Percentiles rank a stretch among this genome's conserved stretches.
These are phyloP conservation scores for Yarrowia galli DNA, from an alignment of 1,139 yeast genomes.

Conservation along the genomic window DNA sequence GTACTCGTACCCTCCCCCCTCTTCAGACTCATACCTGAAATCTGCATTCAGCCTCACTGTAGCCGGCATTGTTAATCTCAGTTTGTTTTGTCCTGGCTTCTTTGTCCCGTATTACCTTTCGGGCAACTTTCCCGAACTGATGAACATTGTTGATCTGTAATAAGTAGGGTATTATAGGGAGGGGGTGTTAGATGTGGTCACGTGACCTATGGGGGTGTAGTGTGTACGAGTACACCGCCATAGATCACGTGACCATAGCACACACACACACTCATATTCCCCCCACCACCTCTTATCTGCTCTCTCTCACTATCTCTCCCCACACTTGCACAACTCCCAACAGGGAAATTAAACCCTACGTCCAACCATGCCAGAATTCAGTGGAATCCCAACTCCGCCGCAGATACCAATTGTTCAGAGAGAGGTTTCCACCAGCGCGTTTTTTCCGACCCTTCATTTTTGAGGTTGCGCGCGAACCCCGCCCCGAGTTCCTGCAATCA, in stretches of 20 bases:
- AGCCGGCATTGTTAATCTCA: not conserved
- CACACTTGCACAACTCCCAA: conserved; percentile 6
- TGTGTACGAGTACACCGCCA: too few relatives aligned
- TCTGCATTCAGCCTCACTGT: conserved; percentile 15
- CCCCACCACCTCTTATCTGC: too few relatives aligned
- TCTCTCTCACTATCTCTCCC: too few relatives aligned
- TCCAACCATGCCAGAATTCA: not conserved
- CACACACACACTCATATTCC: too few relatives aligned
- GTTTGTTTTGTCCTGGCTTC: too few relatives aligned
- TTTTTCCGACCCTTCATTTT: too few relatives aligned
- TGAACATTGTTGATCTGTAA: too few relatives aligned
- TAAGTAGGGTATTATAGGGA: too few relatives aligned
- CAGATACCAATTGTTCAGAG: not conserved
- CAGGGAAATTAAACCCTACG: conserved; percentile 35
- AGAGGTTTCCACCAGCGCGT: not conserved
- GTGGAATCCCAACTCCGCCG: not conserved
- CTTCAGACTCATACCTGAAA: not conserved
- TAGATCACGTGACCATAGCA: too few relatives aligned
- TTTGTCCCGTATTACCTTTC: not conserved
- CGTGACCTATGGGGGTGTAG: too few relatives aligned
- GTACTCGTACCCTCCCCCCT: too few relatives aligned
- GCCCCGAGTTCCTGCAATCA: not conserved
- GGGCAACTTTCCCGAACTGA: not conserved
- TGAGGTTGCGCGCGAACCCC: not conserved
- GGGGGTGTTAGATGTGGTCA: too few relatives aligned